A percentile compares a stretch with the other conserved stretches of the same genome.
Conservation (phyloP, 208 protist species). For the Acanthamoeba quina region DNA sequence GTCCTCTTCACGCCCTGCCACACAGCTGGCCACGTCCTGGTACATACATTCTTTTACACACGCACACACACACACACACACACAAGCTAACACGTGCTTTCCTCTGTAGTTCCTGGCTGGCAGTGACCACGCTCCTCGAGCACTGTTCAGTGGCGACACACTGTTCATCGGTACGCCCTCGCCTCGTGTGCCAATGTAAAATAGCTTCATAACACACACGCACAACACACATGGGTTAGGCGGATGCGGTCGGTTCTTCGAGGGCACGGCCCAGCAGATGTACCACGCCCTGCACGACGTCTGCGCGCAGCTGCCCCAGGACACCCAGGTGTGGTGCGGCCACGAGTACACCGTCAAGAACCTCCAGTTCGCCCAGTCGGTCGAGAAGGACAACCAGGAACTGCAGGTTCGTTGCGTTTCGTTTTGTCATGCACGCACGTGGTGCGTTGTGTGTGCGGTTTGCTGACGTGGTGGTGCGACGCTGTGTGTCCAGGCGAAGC, state of each 20-base stretch:
- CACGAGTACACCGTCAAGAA: constrained; percentile 86
- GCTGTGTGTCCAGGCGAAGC: constrained; percentile 10
- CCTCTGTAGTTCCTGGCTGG: constrained; percentile 66
- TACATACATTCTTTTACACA: constrained; percentile 49
- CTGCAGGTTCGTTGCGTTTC: background rate
- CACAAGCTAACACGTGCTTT: background rate
- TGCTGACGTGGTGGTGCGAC: background rate
- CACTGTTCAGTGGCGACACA: constrained; percentile 95
- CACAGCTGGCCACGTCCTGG: constrained; percentile 93
- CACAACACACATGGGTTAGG: background rate
- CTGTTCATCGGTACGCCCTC: constrained; percentile 91
- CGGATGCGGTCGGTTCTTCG: constrained; percentile 95
- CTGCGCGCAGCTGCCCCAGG: constrained; percentile 57
- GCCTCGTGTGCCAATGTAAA: background rate
- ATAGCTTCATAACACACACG: too few species aligned
- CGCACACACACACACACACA: background rate
- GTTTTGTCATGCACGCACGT: too few species aligned
- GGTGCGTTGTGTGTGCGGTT: too few species aligned
- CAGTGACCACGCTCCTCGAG: constrained; percentile 76
- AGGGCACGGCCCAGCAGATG: constrained; percentile 88
- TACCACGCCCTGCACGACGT: constrained; percentile 71
- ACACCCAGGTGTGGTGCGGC: constrained; percentile 78
- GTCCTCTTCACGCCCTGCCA: constrained; percentile 93
- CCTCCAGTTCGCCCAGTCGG: constrained; percentile 77
- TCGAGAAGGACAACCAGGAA: constrained; percentile 80